A percentile compares a stretch with the other conserved stretches of the same genome.
Conservation (phyloP, 495 filamentous ascomycete species). For the Sporormia fimetaria region DNA sequence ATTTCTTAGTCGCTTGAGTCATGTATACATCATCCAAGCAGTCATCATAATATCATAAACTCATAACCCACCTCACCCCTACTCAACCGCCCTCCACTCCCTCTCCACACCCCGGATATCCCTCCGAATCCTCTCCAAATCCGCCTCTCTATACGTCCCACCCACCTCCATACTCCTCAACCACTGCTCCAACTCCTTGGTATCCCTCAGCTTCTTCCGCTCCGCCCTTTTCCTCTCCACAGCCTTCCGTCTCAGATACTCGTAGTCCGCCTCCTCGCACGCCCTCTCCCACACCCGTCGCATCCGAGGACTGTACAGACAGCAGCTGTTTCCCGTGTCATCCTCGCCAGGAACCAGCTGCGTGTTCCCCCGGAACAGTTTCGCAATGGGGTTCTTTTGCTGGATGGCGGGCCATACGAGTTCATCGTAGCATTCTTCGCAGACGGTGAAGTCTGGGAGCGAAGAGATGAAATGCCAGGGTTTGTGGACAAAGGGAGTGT, state of each 20-base stretch:
- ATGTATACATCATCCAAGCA: too few relatives aligned
- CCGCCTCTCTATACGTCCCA: constrained; percentile 1
- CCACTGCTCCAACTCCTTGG: constrained; percentile 19
- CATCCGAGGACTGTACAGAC: constrained; percentile 69
- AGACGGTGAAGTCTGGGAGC: constrained; percentile 55
- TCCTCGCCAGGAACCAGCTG: constrained; percentile 40
- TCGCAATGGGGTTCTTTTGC: constrained; percentile 42
- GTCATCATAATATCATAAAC: too few relatives aligned
- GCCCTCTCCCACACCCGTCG: constrained; percentile 51
- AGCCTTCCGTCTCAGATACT: constrained; percentile 57
- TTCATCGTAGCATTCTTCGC: constrained; percentile 60
- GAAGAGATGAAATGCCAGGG: constrained; percentile 53
- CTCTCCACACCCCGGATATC: not conserved
- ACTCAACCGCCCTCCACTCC: constrained; percentile 13
- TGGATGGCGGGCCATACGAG: constrained; percentile 54
- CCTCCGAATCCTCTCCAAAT: constrained; percentile 1
- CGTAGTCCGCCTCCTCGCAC: constrained; percentile 50
- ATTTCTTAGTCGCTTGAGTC: too few relatives aligned
- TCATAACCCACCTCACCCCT: constrained; percentile 1
- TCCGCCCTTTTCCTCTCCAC: constrained; percentile 42
- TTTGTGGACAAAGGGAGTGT: constrained; percentile 37
- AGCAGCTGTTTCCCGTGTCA: constrained; percentile 47
- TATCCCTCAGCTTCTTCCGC: constrained; percentile 23
- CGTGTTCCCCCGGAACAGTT: constrained; percentile 41
- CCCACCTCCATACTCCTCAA: constrained; percentile 2